phyloP scores from a whole-genome alignment of 306 rosid species.

The Dalbergia oliveri region DNA sequence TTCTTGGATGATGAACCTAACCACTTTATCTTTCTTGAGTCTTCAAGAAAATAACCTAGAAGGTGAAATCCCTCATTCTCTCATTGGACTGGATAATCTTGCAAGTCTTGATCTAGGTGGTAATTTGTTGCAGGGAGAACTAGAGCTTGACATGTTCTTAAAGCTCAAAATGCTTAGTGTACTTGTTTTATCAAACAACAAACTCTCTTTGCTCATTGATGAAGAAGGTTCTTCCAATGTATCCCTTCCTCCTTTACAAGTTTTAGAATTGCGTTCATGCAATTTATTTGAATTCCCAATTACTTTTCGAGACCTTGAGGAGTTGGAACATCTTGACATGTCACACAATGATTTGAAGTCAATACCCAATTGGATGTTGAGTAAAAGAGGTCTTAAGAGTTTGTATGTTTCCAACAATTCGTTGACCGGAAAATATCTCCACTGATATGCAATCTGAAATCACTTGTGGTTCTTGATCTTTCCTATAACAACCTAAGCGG shows the following conservation, averaged over 20 bases:
- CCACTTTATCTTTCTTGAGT: too few species aligned
- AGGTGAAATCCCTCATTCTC: not conserved
- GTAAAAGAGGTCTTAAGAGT: not conserved
- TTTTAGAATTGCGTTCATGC: not conserved
- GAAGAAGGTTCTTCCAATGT: not conserved
- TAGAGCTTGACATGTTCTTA: not conserved
- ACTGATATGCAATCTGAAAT: constrained; percentile 39
- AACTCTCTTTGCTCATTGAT: not conserved
- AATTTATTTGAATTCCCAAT: constrained; percentile 35
- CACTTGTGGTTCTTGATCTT: constrained; percentile 26
- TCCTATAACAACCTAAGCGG: constrained; percentile 32
- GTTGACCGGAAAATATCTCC: constrained; percentile 37
- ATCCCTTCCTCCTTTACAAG: not conserved
- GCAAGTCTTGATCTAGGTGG: not conserved
- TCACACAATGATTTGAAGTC: not conserved
- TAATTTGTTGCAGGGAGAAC: not conserved
- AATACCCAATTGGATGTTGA: constrained; percentile 40
- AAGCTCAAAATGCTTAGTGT: not conserved
- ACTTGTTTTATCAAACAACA: not conserved
- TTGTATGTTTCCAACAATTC: not conserved
- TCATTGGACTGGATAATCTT: not conserved
- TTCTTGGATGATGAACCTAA: too few species aligned
- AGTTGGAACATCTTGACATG: not conserved
- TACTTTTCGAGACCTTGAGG: not conserved
- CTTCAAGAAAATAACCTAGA: too few species aligned